Evolutionary conservation across 2,329 filamentous ascomycete species (phyloP).

Genomic region (Fusarium sterilihyphosum): DNA sequence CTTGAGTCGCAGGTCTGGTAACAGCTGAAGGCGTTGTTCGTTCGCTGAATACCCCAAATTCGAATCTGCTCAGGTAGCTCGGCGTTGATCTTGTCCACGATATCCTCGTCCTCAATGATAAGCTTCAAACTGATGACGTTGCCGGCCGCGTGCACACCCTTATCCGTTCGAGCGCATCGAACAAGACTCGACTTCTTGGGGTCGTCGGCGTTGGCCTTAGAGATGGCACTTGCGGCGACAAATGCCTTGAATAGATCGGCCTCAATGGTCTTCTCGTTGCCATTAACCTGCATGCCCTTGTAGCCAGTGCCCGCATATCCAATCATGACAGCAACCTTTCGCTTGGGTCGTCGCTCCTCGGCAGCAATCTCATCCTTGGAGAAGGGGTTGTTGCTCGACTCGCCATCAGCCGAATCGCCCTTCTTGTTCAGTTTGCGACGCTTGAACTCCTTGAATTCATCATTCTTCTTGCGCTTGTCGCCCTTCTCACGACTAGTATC

Average conservation of each 20-base stretch:
- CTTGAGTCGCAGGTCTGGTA: slow-evolving; percentile 95
- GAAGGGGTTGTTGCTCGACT: slow-evolving; percentile 58
- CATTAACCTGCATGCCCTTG: slow-evolving; percentile 93
- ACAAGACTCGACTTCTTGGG: slow-evolving; percentile 96
- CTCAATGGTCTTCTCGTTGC: slow-evolving; percentile 90
- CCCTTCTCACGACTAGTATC: slow-evolving; percentile 48
- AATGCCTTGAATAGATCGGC: slow-evolving; percentile 94
- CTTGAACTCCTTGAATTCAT: slow-evolving; percentile 55
- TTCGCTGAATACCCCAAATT: slow-evolving; percentile 92
- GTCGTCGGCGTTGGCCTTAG: slow-evolving; percentile 95
- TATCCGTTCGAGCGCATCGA: slow-evolving; percentile 94
- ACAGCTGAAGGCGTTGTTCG: slow-evolving; percentile 90
- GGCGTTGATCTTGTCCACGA: slow-evolving; percentile 91
- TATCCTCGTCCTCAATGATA: slow-evolving; percentile 89
- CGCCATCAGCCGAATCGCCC: slow-evolving; percentile 46
- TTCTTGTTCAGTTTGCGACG: slow-evolving; percentile 53
- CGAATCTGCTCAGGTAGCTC: slow-evolving; percentile 88
- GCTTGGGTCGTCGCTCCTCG: slow-evolving; percentile 89
- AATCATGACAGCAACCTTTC: slow-evolving; percentile 94
- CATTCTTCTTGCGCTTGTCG: slow-evolving; percentile 53
- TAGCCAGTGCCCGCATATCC: slow-evolving; percentile 97
- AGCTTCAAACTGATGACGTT: slow-evolving; percentile 96
- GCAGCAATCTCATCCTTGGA: slow-evolving; percentile 84
- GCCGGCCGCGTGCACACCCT: slow-evolving; percentile 94
- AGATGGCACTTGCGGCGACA: slow-evolving; percentile 89